Evolutionary conservation across 164 flowering plant genomes (phyloP), one percentile per base, ranked within the genome.

Genomic region (Euptelea pleiosperma): DNA sequence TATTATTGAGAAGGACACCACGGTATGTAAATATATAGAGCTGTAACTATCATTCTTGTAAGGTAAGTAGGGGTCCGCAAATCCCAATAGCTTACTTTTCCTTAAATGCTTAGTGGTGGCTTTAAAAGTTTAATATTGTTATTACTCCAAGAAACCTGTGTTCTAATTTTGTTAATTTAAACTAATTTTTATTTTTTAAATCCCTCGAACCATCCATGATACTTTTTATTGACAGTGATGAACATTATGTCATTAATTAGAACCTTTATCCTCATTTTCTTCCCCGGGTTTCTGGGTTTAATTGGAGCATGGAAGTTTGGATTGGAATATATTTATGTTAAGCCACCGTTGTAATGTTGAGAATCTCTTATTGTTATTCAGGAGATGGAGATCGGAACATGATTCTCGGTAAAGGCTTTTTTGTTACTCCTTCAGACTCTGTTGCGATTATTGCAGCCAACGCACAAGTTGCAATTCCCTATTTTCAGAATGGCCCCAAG

Each of bases 311-410:
- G 15, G 52, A 26, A 47, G 16, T 47, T 62, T 51, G 24, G 18
- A 31, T 41, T 26, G 47, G 46, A 29, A 9, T 33, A 19, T 9
- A 35, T 9, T 29, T 54, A 35, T 29, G 35, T 48, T 55, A 16
- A 43, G 7, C 33, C 6, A 29, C 12, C 14, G 8, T 24, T 50
- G 36, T 56, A 44, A 34, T 40, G 26, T 45, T 50, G 30, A 28
- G 16, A 8, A 21, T 1, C 30, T 55, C n/a, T 45, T 48, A 21
- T 55, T 51, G 30, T 63, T 60, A 6, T 70, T 36, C 77, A 90
- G 99, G 99, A 16, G 99, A 94, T 70, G 99, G 99, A 43, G 99
- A 94, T 52, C 84, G 99, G 63, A 94, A 94, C 71, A 94, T 94
- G 99, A 73, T 94, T 76, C 86, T 90, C 28, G 99, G 99, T 8